Percentiles rank a stretch among this genome's conserved stretches.
Conservation (phyloP, 2,329 filamentous ascomycete genomes). For the Colletotrichum lindemuthianum region DNA sequence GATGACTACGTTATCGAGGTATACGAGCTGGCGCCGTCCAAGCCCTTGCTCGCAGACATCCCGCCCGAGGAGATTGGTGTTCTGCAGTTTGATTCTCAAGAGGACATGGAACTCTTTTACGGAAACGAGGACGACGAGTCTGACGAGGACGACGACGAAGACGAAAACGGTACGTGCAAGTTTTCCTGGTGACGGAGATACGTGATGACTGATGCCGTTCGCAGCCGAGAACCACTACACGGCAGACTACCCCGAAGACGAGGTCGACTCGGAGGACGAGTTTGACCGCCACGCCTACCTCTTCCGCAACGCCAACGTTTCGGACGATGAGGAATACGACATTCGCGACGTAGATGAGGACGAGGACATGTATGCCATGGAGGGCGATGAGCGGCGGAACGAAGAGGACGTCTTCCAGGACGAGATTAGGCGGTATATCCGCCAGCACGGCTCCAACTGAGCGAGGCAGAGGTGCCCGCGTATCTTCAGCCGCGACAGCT, state of each 20-base stretch:
- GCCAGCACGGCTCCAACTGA: slow-evolving; percentile 30
- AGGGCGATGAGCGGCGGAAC: slow-evolving; percentile 48
- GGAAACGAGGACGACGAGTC: slow-evolving; percentile 69
- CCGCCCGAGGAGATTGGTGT: slow-evolving; percentile 63
- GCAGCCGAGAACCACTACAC: slow-evolving; percentile 82
- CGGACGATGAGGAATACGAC: slow-evolving; percentile 65
- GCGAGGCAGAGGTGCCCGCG: not conserved
- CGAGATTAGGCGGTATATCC: slow-evolving; percentile 39
- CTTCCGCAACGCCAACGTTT: slow-evolving; percentile 63
- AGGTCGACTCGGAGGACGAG: slow-evolving; percentile 73
- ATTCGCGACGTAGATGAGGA: slow-evolving; percentile 50
- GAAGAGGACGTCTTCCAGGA: slow-evolving; percentile 41
- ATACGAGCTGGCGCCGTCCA: slow-evolving; percentile 69
- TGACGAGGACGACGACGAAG: slow-evolving; percentile 72
- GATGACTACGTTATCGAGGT: slow-evolving; percentile 72
- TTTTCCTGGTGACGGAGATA: not conserved
- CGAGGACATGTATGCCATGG: slow-evolving; percentile 46
- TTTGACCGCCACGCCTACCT: slow-evolving; percentile 64
- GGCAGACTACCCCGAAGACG: slow-evolving; percentile 83
- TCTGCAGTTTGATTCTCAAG: slow-evolving; percentile 66
- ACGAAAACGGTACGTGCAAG: slow-evolving; percentile 68
- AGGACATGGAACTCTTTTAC: slow-evolving; percentile 70
- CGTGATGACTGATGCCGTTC: not conserved
- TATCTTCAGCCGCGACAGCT: not conserved
- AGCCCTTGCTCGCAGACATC: slow-evolving; percentile 58